A percentile compares a stretch with the other conserved stretches of the same genome.
phyloP scores from a whole-genome alignment of 1,284 basidiomycete species.

The Crepidotus sp. region DNA sequence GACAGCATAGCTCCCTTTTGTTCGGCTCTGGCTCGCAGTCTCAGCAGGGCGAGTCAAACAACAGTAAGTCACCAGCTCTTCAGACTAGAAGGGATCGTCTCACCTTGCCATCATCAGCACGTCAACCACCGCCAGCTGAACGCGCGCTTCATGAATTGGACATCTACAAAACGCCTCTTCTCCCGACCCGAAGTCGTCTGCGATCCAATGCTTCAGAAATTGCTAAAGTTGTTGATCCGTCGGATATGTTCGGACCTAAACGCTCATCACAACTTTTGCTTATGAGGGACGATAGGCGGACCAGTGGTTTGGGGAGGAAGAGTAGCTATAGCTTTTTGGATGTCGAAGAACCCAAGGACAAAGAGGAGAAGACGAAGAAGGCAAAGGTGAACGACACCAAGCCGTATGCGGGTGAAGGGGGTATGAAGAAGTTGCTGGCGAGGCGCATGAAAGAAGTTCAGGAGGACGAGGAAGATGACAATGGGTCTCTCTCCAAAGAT shows the following conservation, averaged over 20 bases:
- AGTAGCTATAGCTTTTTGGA: conserved; percentile 24
- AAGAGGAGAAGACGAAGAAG: conserved; percentile 21
- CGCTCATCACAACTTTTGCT: conserved; percentile 45
- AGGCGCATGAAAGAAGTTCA: conserved; percentile 24
- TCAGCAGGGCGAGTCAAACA: conserved; percentile 26
- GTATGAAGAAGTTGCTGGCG: conserved; percentile 65
- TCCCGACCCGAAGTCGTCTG: conserved; percentile 57
- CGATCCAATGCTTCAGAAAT: conserved; percentile 23
- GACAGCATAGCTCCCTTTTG: conserved; percentile 42
- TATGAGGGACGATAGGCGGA: conserved; percentile 44
- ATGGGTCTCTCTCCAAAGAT: background rate
- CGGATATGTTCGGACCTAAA: conserved; percentile 58
- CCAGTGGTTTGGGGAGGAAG: conserved; percentile 27
- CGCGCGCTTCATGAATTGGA: conserved; percentile 60
- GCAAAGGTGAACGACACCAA: conserved; percentile 43
- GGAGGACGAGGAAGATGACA: conserved; percentile 21
- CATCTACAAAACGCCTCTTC: conserved; percentile 64
- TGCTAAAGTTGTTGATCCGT: conserved; percentile 30
- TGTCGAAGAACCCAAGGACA: conserved; percentile 24
- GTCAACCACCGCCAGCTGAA: conserved; percentile 45
- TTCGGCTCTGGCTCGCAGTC: conserved; percentile 32
- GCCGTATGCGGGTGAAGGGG: conserved; percentile 66
- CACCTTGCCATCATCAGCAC: conserved; percentile 24
- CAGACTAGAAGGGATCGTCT: conserved; percentile 8
- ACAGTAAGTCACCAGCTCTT: conserved; percentile 20